Base-by-base conservation (phyloP, 2,329 filamentous ascomycete species). In the Colletotrichum siamense region DNA sequence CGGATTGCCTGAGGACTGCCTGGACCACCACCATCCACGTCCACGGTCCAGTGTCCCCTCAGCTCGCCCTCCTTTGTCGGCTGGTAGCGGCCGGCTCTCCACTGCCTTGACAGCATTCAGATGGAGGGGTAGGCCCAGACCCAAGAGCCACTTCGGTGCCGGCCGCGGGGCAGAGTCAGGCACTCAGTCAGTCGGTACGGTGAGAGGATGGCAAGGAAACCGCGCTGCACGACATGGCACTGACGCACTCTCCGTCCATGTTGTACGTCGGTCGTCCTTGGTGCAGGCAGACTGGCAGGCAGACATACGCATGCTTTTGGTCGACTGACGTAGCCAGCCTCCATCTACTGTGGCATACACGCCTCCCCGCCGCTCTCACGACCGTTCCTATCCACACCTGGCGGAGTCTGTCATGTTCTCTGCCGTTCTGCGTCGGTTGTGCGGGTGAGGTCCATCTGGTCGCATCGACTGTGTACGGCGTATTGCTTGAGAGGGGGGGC, bases 191-290 rank as follows among this genome's bases (percentile, higher is more conserved):
- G 32, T 36, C 36, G 61, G 52, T 18, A 57, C 44, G 18, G 55
- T 15, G 39, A 36, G 39, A 49, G 57, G 39, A n/a, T 49, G 26
- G 68, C 70, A 73, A 68, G 73, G 69, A 67, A 73, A 49, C n/a
- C 24, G 70, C 49, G 70, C 63, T 73, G 73, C 73, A 76, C 70
- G 73, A 76, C 73, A 76, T 65, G 64, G 30, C 34, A 49, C 64
- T 76, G 73, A 63, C 44, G 64, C 64, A 73, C 55, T 73, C 44
- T 59, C 39, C 69, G 44, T 44, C 52, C 62, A 62, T 65, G 44
- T 16, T 57, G 64, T 65, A 61, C 49, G 34, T 61, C 73, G 34
- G 44, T 61, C 73, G 44, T 65, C 22, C 39, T 49, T 49, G 70
- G 59, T 61, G 73, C 70, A 73, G 64, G 70, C 70, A 65, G 44